phyloP scores from a whole-genome alignment of 495 filamentous ascomycete genomes.

The Aspergillus bridgeri region DNA sequence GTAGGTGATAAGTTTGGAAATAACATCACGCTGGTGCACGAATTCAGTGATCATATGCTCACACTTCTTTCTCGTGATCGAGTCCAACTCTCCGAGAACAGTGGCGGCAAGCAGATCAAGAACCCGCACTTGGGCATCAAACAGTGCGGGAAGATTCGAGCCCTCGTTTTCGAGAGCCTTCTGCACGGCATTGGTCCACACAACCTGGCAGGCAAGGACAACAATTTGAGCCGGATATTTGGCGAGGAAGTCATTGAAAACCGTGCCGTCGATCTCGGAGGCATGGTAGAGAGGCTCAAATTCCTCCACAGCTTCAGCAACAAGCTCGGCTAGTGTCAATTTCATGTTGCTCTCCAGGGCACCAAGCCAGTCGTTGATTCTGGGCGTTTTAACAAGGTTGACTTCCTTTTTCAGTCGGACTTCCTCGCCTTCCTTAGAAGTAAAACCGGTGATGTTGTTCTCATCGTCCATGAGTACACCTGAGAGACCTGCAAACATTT shows the following conservation, averaged over 20 bases:
- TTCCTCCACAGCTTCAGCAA: conserved; percentile 78
- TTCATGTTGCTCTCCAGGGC: conserved; percentile 94
- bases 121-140: conserved; percentile 72
- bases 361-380: conserved; percentile 97
- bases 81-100: conserved; percentile 86
- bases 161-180: conserved; percentile 68
- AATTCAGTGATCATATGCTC: conserved; percentile 99
- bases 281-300: conserved; percentile 64
- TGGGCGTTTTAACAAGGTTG: conserved; percentile 85
- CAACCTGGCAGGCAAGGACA: conserved; percentile 89
- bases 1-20: conserved; percentile 72
- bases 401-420: conserved; percentile 85
- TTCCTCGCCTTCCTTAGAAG: conserved; percentile 92
- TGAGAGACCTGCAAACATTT: conserved; percentile 97
- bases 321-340: conserved; percentile 80
- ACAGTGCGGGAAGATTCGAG: conserved; percentile 59
- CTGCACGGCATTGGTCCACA: conserved; percentile 86
- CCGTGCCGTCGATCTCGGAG: conserved; percentile 58
- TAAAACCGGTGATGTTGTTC: conserved; percentile 81
- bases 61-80: conserved; percentile 88
- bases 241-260: conserved; percentile 72
- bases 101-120: conserved; percentile 79
- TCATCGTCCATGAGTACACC: conserved; percentile 91
- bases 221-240: conserved; percentile 91
- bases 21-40: conserved; percentile 92